Evolutionary conservation across 2,329 filamentous ascomycete species (phyloP).

Genomic region (Ampelomyces quisqualis): DNA sequence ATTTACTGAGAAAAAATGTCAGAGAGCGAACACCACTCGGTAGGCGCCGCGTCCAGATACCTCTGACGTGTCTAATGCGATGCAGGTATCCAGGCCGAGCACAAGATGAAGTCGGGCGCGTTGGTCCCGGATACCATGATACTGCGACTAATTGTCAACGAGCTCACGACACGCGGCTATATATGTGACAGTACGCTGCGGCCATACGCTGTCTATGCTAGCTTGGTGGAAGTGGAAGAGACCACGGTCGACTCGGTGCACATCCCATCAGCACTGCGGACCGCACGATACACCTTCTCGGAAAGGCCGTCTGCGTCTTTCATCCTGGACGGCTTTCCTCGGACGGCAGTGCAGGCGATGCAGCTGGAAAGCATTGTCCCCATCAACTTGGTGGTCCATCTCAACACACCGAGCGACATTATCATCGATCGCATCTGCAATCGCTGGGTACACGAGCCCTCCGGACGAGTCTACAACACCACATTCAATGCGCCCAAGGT

Average conservation of each 20-base stretch:
- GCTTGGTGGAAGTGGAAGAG: conserved; percentile 34
- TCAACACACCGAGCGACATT: conserved; percentile 81
- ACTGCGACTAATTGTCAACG: conserved; percentile 85
- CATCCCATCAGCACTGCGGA: conserved; percentile 43
- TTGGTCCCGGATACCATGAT: conserved; percentile 94
- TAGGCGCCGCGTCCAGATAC: conserved; percentile 45
- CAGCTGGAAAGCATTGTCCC: conserved; percentile 79
- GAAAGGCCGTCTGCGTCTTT: conserved; percentile 81
- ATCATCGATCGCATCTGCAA: conserved; percentile 88
- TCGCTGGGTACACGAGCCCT: conserved; percentile 90
- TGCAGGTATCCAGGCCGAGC: conserved; percentile 84
- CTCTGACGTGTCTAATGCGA: conserved; percentile 14
- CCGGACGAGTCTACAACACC: conserved; percentile 92
- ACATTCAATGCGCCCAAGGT: conserved; percentile 85
- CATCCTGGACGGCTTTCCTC: conserved; percentile 93
- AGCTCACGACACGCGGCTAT: conserved; percentile 85
- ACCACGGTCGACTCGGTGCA: conserved; percentile 46
- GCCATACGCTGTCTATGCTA: conserved; percentile 49
- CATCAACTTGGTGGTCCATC: conserved; percentile 90
- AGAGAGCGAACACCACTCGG: conserved; percentile 82
- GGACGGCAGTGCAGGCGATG: conserved; percentile 76
- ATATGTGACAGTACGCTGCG: conserved; percentile 56
- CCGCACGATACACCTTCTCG: conserved; percentile 50
- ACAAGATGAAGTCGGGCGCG: conserved; percentile 80
- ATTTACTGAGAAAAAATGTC: conserved; percentile 90